Base-by-base conservation (phyloP, 2,329 filamentous ascomycete species). In the Sporothrix euskadiensis region DNA sequence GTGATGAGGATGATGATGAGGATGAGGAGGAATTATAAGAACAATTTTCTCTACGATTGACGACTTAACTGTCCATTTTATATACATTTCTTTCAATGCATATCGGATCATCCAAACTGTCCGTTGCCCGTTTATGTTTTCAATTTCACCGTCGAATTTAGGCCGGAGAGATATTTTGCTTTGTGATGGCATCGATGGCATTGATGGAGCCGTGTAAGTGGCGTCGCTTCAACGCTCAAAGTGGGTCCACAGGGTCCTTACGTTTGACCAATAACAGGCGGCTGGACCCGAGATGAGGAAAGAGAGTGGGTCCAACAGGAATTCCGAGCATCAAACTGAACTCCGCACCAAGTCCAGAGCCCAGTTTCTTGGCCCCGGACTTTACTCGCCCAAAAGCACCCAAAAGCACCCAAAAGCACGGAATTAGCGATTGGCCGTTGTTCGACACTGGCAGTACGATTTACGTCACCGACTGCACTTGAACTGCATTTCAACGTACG, bases 281-380 rank as follows among this genome's bases (percentile, higher is more conserved):
- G 22, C 61, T 30, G 9, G 61, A 26, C 77, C 79, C 6, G 79
- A 79, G 74, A 74, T 83, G 77, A 81, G 79, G 74, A 69, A 69
- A 44, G 68, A 57, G 35, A 8, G 52, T 70, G 63, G 63, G 41
- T 32, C 63, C 39, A 9, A 12, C n/a, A 30, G 19, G 44, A 41
- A 39, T 26, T 70, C n/a, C 69, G 35, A 59, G 19, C 9, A 19
- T n/a, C 14, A 39, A 26, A 26, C 26, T 26, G 26, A 26, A 57
- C 26, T 9, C 30, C 30, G 44, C 9, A 9, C 4, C 35, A n/a
- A 22, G 35, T 35, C 57, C 32, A 16, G 19, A n/a, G 52, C 41
- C 12, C 12, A 12, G 12, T 10, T 32, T 39, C 35, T 41, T 44
- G 35, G 59, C 19, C 35, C 59, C 35, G 59, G 39, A 39, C 39